These are phyloP conservation scores for Quercus gilva DNA, from an alignment of 306 rosid genomes.

Conservation along the genomic window DNA sequence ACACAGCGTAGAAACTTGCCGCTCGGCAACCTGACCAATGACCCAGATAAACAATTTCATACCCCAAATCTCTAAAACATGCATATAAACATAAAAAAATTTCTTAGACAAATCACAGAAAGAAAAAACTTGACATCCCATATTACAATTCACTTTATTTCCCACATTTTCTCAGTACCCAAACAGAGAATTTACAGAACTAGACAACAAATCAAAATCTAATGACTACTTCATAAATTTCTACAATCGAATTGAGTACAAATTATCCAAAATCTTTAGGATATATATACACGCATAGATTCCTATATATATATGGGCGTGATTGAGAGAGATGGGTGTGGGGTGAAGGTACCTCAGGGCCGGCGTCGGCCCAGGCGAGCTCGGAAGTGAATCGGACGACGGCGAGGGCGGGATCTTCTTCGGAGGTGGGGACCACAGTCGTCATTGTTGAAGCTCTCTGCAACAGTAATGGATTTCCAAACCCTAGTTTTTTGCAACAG, in stretches of 20 bases:
- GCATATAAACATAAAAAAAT: no score
- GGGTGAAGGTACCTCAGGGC: slow-evolving; percentile 58
- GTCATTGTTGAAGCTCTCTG: slow-evolving; percentile 57
- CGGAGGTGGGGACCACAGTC: slow-evolving; percentile 85
- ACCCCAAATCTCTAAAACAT: background rate
- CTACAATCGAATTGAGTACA: background rate
- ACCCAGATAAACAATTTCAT: slow-evolving; percentile 9
- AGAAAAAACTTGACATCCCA: background rate
- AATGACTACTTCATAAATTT: no score
- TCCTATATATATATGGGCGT: background rate
- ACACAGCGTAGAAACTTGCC: slow-evolving; percentile 72
- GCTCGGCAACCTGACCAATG: slow-evolving; percentile 71
- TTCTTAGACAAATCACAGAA: background rate
- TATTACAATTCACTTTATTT: background rate
- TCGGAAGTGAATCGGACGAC: slow-evolving; percentile 80
- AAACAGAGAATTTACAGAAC: background rate
- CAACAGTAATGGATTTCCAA: slow-evolving; percentile 23
- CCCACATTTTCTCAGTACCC: background rate
- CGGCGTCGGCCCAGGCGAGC: slow-evolving; percentile 95
- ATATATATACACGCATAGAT: background rate
- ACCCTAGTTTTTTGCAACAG: slow-evolving; percentile 31
- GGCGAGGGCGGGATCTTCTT: slow-evolving; percentile 81
- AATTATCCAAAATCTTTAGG: no score
- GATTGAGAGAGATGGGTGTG: background rate
- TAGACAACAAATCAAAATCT: background rate